Conservation (phyloP, 306 rosid species). For the Luffa acutangula region DNA sequence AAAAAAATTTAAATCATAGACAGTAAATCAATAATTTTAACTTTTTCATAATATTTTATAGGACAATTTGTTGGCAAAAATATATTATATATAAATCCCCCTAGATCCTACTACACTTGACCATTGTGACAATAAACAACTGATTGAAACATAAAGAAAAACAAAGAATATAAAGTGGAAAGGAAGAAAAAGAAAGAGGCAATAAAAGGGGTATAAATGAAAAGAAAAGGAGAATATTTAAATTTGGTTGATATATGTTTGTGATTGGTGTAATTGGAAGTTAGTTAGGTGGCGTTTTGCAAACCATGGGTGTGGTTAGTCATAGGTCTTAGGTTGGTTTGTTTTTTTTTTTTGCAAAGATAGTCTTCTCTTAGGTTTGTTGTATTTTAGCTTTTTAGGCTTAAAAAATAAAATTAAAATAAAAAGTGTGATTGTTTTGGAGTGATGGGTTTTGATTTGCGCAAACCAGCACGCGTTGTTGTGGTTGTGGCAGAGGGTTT, state of each 20-base stretch:
- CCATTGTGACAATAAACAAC: too few relatives aligned
- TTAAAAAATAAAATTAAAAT: too few relatives aligned
- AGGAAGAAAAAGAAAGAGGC: neutral
- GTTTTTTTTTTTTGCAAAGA: neutral
- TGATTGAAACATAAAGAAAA: neutral
- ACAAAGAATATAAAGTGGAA: neutral
- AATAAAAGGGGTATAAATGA: neutral
- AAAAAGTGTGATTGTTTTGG: too few relatives aligned
- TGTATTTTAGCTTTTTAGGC: neutral
- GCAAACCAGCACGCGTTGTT: neutral
- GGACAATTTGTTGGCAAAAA: too few relatives aligned
- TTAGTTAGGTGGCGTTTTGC: neutral
- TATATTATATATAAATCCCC: too few relatives aligned
- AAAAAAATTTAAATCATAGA: too few relatives aligned
- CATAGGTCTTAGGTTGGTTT: neutral
- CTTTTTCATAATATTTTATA: too few relatives aligned
- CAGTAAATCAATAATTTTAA: too few relatives aligned
- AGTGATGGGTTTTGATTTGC: neutral
- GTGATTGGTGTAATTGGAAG: neutral
- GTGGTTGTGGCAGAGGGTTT: neutral
- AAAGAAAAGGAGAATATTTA: neutral
- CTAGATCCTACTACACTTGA: too few relatives aligned
- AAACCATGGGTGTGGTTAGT: neutral
- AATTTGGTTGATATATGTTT: neutral
- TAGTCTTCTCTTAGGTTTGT: neutral